Evolutionary conservation across 805 yeast species (phyloP).

Genomic region (Tetrapisispora pingtungensis): DNA sequence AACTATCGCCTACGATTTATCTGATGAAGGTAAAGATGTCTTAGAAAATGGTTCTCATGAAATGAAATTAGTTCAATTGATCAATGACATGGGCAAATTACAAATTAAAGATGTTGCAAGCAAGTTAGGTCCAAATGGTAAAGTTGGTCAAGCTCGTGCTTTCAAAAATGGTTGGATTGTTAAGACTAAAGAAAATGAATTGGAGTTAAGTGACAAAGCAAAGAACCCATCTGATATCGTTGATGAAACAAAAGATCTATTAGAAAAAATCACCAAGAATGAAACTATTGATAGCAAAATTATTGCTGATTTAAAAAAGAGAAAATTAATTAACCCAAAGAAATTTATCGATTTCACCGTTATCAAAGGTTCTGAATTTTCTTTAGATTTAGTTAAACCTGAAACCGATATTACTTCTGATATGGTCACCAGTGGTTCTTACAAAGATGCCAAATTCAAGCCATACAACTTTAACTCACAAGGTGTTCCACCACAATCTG

Average conservation of each 20-base stretch:
- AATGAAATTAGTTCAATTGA: slow-evolving; percentile 66
- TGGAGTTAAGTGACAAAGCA: slow-evolving; percentile 48
- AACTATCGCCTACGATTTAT: slow-evolving; percentile 62
- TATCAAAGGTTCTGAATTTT: slow-evolving; percentile 74
- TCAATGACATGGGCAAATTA: slow-evolving; percentile 65
- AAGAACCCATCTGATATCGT: slow-evolving; percentile 29
- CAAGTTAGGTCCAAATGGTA: slow-evolving; percentile 73
- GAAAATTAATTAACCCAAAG: slow-evolving; percentile 67
- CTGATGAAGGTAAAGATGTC: slow-evolving; percentile 75
- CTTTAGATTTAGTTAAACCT: slow-evolving; percentile 63
- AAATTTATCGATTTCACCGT: slow-evolving; percentile 70
- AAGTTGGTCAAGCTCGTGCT: slow-evolving; percentile 93
- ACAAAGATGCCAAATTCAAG: slow-evolving; percentile 80
- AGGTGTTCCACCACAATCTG: slow-evolving; percentile 77
- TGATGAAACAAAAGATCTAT: slow-evolving; percentile 58
- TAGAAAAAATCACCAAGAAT: slow-evolving; percentile 38
- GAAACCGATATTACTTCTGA: slow-evolving; percentile 94
- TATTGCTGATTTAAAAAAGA: slow-evolving; percentile 79
- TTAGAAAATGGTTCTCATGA: slow-evolving; percentile 83
- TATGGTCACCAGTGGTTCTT: slow-evolving; percentile 73
- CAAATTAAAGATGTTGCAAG: slow-evolving; percentile 63
- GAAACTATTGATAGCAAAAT: slow-evolving; percentile 44
- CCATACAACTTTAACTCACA: slow-evolving; percentile 94
- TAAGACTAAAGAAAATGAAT: slow-evolving; percentile 68
- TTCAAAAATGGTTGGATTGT: slow-evolving; percentile 95